Evolutionary conservation across 257 asterid species (phyloP).

Genomic region (Solanum verrucosum): DNA sequence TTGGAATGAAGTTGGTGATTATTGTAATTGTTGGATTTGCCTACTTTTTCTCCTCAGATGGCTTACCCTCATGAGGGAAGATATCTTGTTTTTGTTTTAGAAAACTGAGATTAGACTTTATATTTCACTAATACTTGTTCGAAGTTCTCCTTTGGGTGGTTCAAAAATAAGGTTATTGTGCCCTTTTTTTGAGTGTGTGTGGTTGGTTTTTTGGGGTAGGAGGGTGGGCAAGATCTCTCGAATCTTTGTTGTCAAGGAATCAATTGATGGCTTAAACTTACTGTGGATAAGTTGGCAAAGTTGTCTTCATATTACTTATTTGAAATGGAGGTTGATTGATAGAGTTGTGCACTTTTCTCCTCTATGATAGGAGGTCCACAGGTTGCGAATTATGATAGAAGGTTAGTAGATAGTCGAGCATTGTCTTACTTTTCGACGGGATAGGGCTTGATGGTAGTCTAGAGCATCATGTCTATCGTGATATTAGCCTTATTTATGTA

Average conservation of each 20-base stretch:
- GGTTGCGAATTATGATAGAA: neutral
- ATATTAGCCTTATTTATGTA: neutral
- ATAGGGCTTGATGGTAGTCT: neutral
- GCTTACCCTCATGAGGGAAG: neutral
- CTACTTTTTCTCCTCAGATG: neutral
- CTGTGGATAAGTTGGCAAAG: neutral
- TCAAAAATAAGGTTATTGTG: neutral
- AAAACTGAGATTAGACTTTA: neutral
- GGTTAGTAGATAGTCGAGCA: neutral
- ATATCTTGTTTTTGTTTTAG: neutral
- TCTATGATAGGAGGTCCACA: neutral
- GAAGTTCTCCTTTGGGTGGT: neutral
- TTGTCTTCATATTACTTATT: neutral
- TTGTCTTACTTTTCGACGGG: neutral
- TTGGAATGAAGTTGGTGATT: neutral
- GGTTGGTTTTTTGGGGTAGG: neutral
- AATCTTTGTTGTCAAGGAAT: neutral
- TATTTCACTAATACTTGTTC: neutral
- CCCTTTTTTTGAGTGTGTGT: neutral
- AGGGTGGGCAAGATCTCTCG: neutral
- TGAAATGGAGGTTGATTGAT: neutral
- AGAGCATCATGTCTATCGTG: neutral
- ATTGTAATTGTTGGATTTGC: neutral
- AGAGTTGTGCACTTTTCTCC: neutral
- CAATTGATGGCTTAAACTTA: neutral